Conservation (phyloP, 2,329 filamentous ascomycete species). For the Phaeosphaeria sp. region DNA sequence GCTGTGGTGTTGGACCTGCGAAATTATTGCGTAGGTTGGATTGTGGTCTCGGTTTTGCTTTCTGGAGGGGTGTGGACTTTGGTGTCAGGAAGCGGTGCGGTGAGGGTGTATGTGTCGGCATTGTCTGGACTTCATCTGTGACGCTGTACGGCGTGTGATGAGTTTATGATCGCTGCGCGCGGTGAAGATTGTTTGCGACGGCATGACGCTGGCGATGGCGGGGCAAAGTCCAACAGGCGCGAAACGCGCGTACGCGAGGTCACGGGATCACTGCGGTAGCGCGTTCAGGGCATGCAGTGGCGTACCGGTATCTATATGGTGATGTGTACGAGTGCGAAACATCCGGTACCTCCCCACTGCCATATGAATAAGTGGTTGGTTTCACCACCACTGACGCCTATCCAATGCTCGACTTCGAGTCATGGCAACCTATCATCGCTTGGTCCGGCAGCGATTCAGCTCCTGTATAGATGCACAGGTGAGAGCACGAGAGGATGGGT, state of each 20-base stretch:
- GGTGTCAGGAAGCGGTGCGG: slow-evolving; percentile 43
- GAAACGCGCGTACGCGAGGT: slow-evolving; percentile 20
- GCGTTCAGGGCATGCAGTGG: too few species aligned
- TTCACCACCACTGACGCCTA: background rate
- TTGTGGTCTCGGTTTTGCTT: slow-evolving; percentile 25
- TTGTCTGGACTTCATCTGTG: slow-evolving; percentile 16
- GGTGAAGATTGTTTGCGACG: background rate
- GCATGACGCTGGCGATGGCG: slow-evolving; percentile 6
- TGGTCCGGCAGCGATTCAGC: background rate
- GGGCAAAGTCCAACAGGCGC: slow-evolving; percentile 2
- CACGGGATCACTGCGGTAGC: background rate
- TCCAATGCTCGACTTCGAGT: background rate
- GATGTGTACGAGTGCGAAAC: too few species aligned
- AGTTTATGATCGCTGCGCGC: background rate
- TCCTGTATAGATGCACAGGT: too few species aligned
- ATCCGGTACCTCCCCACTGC: too few species aligned
- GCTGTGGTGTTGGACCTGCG: slow-evolving; percentile 17
- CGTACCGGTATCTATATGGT: too few species aligned
- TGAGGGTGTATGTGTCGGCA: slow-evolving; percentile 39
- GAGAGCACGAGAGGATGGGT: too few species aligned
- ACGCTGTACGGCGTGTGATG: background rate
- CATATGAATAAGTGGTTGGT: background rate
- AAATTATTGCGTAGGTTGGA: slow-evolving; percentile 32
- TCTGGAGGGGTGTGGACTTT: slow-evolving; percentile 21
- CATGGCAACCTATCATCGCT: background rate